Evolutionary conservation across 2,329 filamentous ascomycete genomes (phyloP), one percentile per base, ranked within the genome.

Genomic region (Stemphylium beticola): DNA sequence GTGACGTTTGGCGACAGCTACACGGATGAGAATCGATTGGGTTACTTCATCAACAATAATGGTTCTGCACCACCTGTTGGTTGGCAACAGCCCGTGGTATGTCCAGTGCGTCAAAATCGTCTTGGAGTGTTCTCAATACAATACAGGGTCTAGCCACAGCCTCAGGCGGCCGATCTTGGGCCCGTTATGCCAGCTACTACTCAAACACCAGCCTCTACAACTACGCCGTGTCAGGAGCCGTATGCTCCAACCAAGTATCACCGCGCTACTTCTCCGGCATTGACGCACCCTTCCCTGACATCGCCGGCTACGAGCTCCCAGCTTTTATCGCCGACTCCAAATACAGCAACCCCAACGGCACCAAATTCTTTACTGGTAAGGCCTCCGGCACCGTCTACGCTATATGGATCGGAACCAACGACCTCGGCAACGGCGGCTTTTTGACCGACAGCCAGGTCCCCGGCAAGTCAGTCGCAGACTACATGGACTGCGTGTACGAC

Each of bases 351-450:
- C 56, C 71, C 1, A 74, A 77, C 49, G 77, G 76, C 48, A 76
- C 68, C 1, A 73, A 74, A 5, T 74, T 83, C 53, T 73, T 83
- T 53, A 67, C 73, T 31, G 76, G 78, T 40, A 80, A 78, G 2
- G 64, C 81, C 1, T 75, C 83, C 26, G 85, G 87, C 58, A 91
- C 89, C 0, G 85, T 91, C 2, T 93, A 92, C 66, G 82, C 85
- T 1, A 82, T 93, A 45, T 93, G 88, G 88, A 92, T 93, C 64
- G 90, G 90, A 3, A 92, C 89, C 20, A 93, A 93, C 68, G 90
- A 95, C 66, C 78, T 93, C 9, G 89, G 90, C 18, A 80, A 79
- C 52, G 74, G 80, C 46, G 87, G 83, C 8, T 88, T 92, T 67
- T 72, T 93, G 29, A 85, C 82, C 4, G 87, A 91, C 67, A 80